These are phyloP conservation scores for Vigna hirtella DNA, from an alignment of 306 rosid species.

Conservation along the genomic window DNA sequence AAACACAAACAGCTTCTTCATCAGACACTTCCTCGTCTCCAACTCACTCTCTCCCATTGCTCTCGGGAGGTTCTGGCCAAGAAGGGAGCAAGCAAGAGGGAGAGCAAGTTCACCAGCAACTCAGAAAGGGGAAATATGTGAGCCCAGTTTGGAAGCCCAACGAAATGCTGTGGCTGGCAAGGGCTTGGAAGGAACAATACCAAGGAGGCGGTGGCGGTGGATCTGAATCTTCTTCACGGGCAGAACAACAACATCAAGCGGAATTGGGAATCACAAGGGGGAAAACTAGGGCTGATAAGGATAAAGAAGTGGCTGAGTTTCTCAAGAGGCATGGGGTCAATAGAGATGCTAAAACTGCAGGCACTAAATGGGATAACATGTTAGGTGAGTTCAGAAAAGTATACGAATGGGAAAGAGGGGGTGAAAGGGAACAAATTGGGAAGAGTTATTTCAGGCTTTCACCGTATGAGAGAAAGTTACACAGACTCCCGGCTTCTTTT, in stretches of 20 bases:
- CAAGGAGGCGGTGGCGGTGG: constrained; percentile 52
- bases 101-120: constrained; percentile 67
- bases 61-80: constrained; percentile 49
- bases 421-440: constrained; percentile 81
- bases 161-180: constrained; percentile 94
- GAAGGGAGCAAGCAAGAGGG: constrained; percentile 61
- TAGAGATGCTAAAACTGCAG: constrained; percentile 87
- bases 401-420: constrained; percentile 95
- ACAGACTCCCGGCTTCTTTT: constrained; percentile 93
- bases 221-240: constrained; percentile 52
- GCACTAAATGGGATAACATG: constrained; percentile 99
- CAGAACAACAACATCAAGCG: constrained; percentile 40
- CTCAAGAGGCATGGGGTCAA: constrained; percentile 75
- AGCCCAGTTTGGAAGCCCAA: constrained; percentile 99
- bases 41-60: constrained; percentile 67
- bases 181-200: constrained; percentile 85
- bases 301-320: constrained; percentile 86
- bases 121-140: constrained; percentile 87
- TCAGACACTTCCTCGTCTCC: constrained; percentile 87
- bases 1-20: constrained; percentile 57
- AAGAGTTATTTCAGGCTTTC: constrained; percentile 96
- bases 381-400: constrained; percentile 96
- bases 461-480: constrained; percentile 92
- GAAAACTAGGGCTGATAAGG: constrained; percentile 92
- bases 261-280: constrained; percentile 56